Evolutionary conservation across 2,329 filamentous ascomycete species (phyloP).

Genomic region (Aaosphaeria pasadenensis): DNA sequence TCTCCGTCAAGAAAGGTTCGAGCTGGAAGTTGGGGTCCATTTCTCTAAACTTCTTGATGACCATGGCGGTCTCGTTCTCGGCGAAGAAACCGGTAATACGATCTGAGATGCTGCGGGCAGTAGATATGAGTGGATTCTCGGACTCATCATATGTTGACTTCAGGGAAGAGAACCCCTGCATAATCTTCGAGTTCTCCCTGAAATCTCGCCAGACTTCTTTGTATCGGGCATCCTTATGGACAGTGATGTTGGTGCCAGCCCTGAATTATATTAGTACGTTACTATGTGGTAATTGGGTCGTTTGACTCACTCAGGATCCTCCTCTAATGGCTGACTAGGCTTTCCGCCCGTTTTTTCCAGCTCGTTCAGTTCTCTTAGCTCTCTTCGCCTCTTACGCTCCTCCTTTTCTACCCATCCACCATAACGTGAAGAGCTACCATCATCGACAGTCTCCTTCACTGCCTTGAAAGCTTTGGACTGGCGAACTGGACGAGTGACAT

Average conservation of each 20-base stretch:
- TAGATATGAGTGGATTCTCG: conserved; percentile 91
- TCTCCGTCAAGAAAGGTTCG: conserved; percentile 90
- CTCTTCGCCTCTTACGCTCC: conserved; percentile 77
- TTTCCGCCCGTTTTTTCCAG: conserved; percentile 49
- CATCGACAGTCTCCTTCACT: conserved; percentile 94
- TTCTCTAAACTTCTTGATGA: conserved; percentile 95
- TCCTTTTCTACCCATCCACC: conserved; percentile 97
- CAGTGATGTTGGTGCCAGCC: conserved; percentile 86
- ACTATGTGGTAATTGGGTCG: neutral
- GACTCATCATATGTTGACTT: conserved; percentile 91
- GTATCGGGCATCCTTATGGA: conserved; percentile 97
- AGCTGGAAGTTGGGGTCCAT: conserved; percentile 96
- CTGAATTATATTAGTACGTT: conserved; percentile 44
- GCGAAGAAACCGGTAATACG: conserved; percentile 93
- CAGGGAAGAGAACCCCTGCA: conserved; percentile 83
- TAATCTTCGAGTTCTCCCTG: conserved; percentile 81
- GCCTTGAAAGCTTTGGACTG: conserved; percentile 92
- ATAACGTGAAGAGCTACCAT: conserved; percentile 92
- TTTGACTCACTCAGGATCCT: conserved; percentile 77
- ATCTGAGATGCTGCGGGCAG: conserved; percentile 90
- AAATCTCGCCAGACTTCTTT: conserved; percentile 98
- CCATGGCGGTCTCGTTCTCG: conserved; percentile 95
- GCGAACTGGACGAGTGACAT: conserved; percentile 89
- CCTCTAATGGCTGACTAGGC: conserved; percentile 55
- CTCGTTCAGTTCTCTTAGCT: conserved; percentile 65